Percentiles rank a stretch among this genome's conserved stretches.
phyloP scores from a whole-genome alignment of 1,139 yeast genomes.

The Taphrina communis region DNA sequence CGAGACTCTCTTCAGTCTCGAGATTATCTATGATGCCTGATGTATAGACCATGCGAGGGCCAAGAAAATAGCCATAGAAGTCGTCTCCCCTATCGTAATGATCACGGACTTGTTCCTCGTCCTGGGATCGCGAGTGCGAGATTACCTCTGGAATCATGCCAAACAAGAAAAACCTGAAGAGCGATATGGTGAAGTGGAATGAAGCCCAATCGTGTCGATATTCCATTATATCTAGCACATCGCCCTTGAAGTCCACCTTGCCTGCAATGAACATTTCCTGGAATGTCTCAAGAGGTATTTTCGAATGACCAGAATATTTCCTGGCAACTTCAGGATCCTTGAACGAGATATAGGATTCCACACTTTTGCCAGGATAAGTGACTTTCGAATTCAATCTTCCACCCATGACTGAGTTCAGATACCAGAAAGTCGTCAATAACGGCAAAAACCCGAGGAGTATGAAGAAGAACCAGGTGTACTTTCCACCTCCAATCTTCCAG shows the following conservation, averaged over 20 bases:
- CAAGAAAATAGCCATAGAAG: slow-evolving; percentile 90
- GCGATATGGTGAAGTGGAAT: slow-evolving; percentile 75
- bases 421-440: slow-evolving; percentile 78
- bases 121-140: slow-evolving; percentile 89
- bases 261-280: slow-evolving; percentile 84
- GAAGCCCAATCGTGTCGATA: slow-evolving; percentile 90
- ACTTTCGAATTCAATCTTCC: slow-evolving; percentile 84
- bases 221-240: slow-evolving; percentile 80
- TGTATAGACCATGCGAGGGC: slow-evolving; percentile 93
- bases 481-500: slow-evolving; percentile 75
- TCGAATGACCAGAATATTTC: slow-evolving; percentile 72
- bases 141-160: slow-evolving; percentile 95
- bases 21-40: slow-evolving; percentile 82
- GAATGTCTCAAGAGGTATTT: slow-evolving; percentile 93
- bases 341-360: slow-evolving; percentile 79
- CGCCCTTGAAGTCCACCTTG: slow-evolving; percentile 87
- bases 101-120: slow-evolving; percentile 94
- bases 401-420: slow-evolving; percentile 72
- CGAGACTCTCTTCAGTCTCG: slow-evolving; percentile 74
- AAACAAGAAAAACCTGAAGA: slow-evolving; percentile 79
- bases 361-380: slow-evolving; percentile 75
- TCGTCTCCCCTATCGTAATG: slow-evolving; percentile 97
- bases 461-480: slow-evolving; percentile 64
- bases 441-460: slow-evolving; percentile 65
- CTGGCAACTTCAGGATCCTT: slow-evolving; percentile 74